These are phyloP conservation scores for Lolium rigidum DNA, from an alignment of 176 grass and related monocot genomes.

Conservation along the genomic window DNA sequence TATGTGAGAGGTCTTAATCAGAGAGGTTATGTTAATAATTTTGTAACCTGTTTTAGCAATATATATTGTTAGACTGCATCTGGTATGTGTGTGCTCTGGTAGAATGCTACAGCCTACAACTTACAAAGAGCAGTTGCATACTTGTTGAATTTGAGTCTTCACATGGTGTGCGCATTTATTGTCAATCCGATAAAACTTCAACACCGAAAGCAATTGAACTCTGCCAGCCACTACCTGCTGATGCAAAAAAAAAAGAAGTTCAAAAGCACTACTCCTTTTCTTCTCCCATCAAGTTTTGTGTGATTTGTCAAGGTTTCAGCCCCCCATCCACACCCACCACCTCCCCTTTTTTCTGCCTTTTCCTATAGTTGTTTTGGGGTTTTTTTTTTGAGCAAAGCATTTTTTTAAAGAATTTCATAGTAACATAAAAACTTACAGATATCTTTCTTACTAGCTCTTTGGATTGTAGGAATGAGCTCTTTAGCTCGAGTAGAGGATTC, in stretches of 20 bases:
- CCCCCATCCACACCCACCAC: too few relatives aligned
- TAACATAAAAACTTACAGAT: too few relatives aligned
- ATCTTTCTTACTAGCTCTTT: too few relatives aligned
- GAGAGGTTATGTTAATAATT: slow-evolving; percentile 49
- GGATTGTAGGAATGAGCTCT: not conserved
- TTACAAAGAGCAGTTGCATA: slow-evolving; percentile 25
- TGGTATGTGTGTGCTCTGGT: slow-evolving; percentile 43
- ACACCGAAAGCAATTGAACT: not conserved
- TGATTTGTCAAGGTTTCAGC: not conserved
- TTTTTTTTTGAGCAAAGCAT: too few relatives aligned
- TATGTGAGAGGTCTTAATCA: slow-evolving; percentile 55
- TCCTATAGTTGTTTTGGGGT: not conserved
- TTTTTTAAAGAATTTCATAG: too few relatives aligned
- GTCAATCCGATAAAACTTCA: not conserved
- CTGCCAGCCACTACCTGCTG: not conserved
- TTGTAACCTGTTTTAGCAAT: slow-evolving; percentile 58
- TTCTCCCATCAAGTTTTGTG: not conserved
- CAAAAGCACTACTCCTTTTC: not conserved
- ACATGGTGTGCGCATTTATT: not conserved
- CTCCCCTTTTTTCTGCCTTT: not conserved
- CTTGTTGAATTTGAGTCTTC: slow-evolving; percentile 40
- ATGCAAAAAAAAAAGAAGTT: not conserved
- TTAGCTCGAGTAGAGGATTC: not conserved
- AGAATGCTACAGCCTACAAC: slow-evolving; percentile 22
- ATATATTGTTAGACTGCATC: slow-evolving; percentile 30